phyloP scores from a whole-genome alignment of 768 basidiomycete genomes.

The Mycena olivaceomarginata region DNA sequence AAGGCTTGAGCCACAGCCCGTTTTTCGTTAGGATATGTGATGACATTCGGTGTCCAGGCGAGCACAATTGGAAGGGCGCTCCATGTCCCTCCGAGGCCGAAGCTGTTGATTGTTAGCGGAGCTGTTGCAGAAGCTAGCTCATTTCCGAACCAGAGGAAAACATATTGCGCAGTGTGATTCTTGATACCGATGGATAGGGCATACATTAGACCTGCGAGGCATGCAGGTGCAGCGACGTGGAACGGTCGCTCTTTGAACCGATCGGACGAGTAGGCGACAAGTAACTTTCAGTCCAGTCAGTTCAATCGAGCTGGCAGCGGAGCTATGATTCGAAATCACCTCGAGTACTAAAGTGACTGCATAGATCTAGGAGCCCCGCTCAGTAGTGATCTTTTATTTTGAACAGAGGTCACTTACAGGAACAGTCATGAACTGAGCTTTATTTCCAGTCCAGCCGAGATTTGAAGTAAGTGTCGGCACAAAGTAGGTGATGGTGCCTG shows the following conservation, averaged over 20 bases:
- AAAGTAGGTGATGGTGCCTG: conserved; percentile 40
- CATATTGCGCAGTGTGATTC: conserved; percentile 38
- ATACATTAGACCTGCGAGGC: conserved; percentile 39
- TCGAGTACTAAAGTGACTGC: conserved; percentile 39
- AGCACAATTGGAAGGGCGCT: conserved; percentile 39
- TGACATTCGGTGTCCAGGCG: conserved; percentile 37
- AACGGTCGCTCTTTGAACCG: conserved; percentile 35
- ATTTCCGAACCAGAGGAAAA: conserved; percentile 37
- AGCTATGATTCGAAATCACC: conserved; percentile 31
- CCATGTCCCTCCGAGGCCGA: conserved; percentile 39
- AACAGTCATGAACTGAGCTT: conserved; percentile 40
- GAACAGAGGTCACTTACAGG: conserved; percentile 27
- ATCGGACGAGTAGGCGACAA: conserved; percentile 38
- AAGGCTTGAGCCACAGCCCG: conserved; percentile 37
- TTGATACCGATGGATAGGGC: conserved; percentile 39
- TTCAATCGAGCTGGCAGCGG: conserved; percentile 22
- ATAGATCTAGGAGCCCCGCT: conserved; percentile 31
- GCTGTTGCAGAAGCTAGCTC: conserved; percentile 15
- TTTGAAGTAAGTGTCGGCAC: conserved; percentile 36
- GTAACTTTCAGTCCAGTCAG: conserved; percentile 31
- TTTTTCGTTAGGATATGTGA: conserved; percentile 39
- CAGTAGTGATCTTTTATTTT: conserved; percentile 28
- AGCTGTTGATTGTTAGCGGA: conserved; percentile 32
- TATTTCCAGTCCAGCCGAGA: conserved; percentile 38
- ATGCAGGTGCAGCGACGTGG: conserved; percentile 36